A percentile compares a stretch with the other conserved stretches of the same genome.
These are phyloP conservation scores for Lasiodiplodia sp. DNA, from an alignment of 2,329 filamentous ascomycete genomes.

Conservation along the genomic window DNA sequence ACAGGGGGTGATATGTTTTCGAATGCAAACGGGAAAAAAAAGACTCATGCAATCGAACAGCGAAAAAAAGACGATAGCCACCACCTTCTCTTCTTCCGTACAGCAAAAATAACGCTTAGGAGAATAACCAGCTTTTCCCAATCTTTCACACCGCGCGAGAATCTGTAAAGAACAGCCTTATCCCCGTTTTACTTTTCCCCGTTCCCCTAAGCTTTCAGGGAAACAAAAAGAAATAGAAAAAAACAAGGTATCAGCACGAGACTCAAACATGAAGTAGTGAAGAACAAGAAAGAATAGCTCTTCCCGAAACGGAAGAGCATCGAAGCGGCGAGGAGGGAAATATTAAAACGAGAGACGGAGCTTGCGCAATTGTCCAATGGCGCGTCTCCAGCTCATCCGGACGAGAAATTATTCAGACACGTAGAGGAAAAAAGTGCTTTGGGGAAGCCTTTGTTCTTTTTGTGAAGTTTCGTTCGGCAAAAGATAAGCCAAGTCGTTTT, in stretches of 20 bases:
- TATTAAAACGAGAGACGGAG: slow-evolving; percentile 10
- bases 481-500: slow-evolving; percentile 4
- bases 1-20: slow-evolving; percentile 14
- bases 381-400: slow-evolving; percentile 9
- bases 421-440: not conserved
- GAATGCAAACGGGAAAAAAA: not conserved
- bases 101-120: not conserved
- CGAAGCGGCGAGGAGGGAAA: not conserved
- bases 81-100: slow-evolving; percentile 4
- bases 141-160: slow-evolving; percentile 1
- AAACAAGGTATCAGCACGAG: slow-evolving; percentile 16
- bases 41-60: slow-evolving; percentile 1
- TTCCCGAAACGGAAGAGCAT: slow-evolving; percentile 19
- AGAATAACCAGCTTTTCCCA: slow-evolving; percentile 10
- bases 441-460: slow-evolving; percentile 6
- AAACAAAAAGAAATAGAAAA: not conserved
- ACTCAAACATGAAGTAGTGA: not conserved
- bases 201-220: not conserved
- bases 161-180: not conserved
- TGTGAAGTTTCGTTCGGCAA: slow-evolving; percentile 7
- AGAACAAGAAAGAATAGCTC: slow-evolving; percentile 17
- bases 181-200: not conserved
- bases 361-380: slow-evolving; percentile 1
- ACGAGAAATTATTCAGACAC: slow-evolving; percentile 21
- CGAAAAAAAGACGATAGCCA: not conserved